Evolutionary conservation across 176 grass and related monocot species (phyloP), one percentile per base, ranked within the genome.

Genomic region (Carex parvula): DNA sequence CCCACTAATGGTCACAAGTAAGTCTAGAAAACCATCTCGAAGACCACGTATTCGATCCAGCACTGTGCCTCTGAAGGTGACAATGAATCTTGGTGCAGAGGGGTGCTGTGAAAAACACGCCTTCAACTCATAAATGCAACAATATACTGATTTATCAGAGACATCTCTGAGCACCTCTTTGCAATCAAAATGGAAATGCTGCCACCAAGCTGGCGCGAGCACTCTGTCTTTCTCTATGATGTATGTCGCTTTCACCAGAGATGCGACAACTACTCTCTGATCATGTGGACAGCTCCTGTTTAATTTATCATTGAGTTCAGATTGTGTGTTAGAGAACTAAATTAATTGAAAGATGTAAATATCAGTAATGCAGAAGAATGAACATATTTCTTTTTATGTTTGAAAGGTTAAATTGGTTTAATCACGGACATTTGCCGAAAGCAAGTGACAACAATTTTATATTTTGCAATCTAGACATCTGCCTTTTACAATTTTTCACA

Each of bases 251-350:
- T 81, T 59, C 33, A 60, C 79, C 41, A 81, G 41, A 64, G 58
- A 81, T 21, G 57, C 79, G 6, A 26, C 32, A 22, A 64, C 39
- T 48, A 64, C 41, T 64, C 79, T 81, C 37, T 81, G 79, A 64
- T 81, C 33, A 64, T 81, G 11, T 64, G 57, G 35, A 64, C 59
- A 41, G 13, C 17, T 81, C 79, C 79, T 81, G 79, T 63, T 64
- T 64, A 20, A 64, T 52, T 22, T 52, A 72, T 44, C 68, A 24
- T 0, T 24, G 18, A 74, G 70, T 52, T 74, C 10, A 26, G 42
- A 74, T 14, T 52, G n/a, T 72, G 41, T 46, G 18, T 22, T 21
- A 20, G 17, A 48, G 14, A 73, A 50, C 24, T 21, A 12, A 9
- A 35, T 22, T 22, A 50, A 73, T n/a, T 5, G 42, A 67, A 67